A percentile compares a stretch with the other conserved stretches of the same genome.
phyloP scores from a whole-genome alignment of 352 stramenopile species.

The Paralagenidium karlingii region DNA sequence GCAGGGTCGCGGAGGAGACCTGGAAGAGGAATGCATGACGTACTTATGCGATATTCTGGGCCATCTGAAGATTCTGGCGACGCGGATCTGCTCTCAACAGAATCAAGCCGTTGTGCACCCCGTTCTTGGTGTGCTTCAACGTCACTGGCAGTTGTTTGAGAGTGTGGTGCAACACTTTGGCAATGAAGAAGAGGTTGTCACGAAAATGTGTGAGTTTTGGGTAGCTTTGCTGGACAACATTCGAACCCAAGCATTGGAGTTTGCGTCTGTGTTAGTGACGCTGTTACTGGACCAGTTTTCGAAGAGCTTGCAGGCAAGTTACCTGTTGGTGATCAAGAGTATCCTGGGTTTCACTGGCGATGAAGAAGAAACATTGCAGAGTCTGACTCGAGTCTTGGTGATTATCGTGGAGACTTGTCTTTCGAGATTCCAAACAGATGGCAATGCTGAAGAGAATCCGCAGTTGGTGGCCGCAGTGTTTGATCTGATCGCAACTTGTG shows the following conservation, averaged over 20 bases:
- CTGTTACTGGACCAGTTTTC: slow-evolving; percentile 48
- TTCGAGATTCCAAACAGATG: slow-evolving; percentile 30
- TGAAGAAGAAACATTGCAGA: slow-evolving; percentile 34
- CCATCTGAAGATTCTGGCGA: slow-evolving; percentile 42
- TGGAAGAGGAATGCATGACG: slow-evolving; percentile 31
- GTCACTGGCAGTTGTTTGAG: slow-evolving; percentile 38
- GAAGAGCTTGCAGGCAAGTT: slow-evolving; percentile 37
- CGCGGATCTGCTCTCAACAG: slow-evolving; percentile 44
- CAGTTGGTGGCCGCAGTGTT: slow-evolving; percentile 35
- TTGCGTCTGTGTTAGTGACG: slow-evolving; percentile 50
- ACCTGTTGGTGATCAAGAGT: slow-evolving; percentile 55
- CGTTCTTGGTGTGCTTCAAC: slow-evolving; percentile 36
- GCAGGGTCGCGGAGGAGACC: too few species aligned
- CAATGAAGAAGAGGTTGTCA: slow-evolving; percentile 34
- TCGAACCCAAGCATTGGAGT: slow-evolving; percentile 39
- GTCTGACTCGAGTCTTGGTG: slow-evolving; percentile 50
- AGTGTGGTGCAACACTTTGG: slow-evolving; percentile 35
- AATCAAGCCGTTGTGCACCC: slow-evolving; percentile 49
- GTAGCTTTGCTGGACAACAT: slow-evolving; percentile 48
- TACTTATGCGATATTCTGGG: slow-evolving; percentile 47
- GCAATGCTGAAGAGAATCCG: slow-evolving; percentile 38
- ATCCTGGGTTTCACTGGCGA: slow-evolving; percentile 49
- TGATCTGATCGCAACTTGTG: slow-evolving; percentile 41
- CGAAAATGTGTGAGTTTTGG: slow-evolving; percentile 38
- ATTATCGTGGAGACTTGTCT: slow-evolving; percentile 41